phyloP scores from a whole-genome alignment of 108 stramenopile species.

The Cyclotella kingstonii region DNA sequence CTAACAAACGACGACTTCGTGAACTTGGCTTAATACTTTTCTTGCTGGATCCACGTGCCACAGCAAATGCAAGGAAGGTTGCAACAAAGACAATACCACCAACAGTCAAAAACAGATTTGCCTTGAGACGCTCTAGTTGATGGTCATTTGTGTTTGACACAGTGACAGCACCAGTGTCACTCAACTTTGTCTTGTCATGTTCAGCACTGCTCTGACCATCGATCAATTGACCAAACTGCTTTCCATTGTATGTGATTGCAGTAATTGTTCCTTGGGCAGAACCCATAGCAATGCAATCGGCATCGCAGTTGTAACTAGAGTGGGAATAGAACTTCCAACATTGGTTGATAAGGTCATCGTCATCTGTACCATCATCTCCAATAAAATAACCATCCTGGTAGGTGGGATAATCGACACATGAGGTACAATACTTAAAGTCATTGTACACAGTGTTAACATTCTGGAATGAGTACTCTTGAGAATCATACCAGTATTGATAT shows the following conservation, averaged over 20 bases:
- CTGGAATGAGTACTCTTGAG: constrained; percentile 81
- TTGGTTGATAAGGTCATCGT: constrained; percentile 89
- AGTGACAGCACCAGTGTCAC: not conserved
- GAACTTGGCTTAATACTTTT: constrained; percentile 16
- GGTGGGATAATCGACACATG: constrained; percentile 87
- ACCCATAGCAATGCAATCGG: constrained; percentile 70
- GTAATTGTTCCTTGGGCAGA: constrained; percentile 74
- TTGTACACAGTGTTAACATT: constrained; percentile 78
- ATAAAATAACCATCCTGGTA: constrained; percentile 90
- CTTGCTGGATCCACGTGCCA: constrained; percentile 67
- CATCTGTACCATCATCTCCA: constrained; percentile 78
- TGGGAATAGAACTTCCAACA: constrained; percentile 91
- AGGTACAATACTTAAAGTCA: constrained; percentile 69
- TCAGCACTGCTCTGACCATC: constrained; percentile 37
- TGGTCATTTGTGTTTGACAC: constrained; percentile 19
- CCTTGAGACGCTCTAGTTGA: constrained; percentile 59
- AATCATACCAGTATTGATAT: constrained; percentile 52
- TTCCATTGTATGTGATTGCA: constrained; percentile 51
- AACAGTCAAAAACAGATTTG: constrained; percentile 72
- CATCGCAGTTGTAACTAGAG: constrained; percentile 70
- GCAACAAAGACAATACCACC: constrained; percentile 77
- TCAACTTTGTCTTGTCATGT: not conserved
- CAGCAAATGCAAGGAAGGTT: constrained; percentile 85
- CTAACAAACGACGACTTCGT: constrained; percentile 64
- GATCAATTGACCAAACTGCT: constrained; percentile 50